Evolutionary conservation across 2,329 filamentous ascomycete species (phyloP).

Genomic region (Arthrobotrys sphaeroides): DNA sequence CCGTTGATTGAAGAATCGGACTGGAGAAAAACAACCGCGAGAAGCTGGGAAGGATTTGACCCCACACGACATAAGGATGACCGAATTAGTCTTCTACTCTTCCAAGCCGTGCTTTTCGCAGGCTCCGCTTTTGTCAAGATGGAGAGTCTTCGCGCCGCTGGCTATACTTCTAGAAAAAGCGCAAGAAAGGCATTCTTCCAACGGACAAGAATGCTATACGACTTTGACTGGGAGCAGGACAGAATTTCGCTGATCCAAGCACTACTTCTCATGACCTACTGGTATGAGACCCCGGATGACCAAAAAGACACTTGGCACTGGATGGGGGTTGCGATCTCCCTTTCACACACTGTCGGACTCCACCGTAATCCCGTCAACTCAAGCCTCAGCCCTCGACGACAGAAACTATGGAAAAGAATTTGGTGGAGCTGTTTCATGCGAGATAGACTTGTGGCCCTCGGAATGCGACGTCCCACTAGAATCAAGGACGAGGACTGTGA

Average conservation of each 20-base stretch:
- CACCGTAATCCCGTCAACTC: constrained; percentile 85
- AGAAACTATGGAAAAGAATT: constrained; percentile 90
- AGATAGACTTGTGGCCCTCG: constrained; percentile 88
- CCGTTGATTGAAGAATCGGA: constrained; percentile 77
- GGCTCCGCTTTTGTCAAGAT: constrained; percentile 88
- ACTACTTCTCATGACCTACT: constrained; percentile 91
- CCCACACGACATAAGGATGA: constrained; percentile 66
- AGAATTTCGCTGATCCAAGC: constrained; percentile 88
- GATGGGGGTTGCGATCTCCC: constrained; percentile 94
- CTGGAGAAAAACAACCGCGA: constrained; percentile 68
- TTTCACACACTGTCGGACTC: constrained; percentile 91
- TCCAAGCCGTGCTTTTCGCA: constrained; percentile 94
- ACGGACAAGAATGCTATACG: constrained; percentile 86
- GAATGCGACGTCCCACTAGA: constrained; percentile 89
- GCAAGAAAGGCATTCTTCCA: constrained; percentile 90
- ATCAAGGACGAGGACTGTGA: constrained; percentile 95
- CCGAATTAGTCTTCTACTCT: constrained; percentile 81
- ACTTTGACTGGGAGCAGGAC: constrained; percentile 93
- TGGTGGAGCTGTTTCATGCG: constrained; percentile 99
- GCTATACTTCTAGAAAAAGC: constrained; percentile 79
- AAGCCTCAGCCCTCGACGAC: constrained; percentile 76
- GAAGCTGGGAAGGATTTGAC: constrained; percentile 69
- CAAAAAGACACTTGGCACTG: constrained; percentile 99
- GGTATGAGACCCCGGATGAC: constrained; percentile 96
- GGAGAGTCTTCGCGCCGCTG: constrained; percentile 76